Evolutionary conservation across 345 rosid genomes (phyloP).

Genomic region (Firmiana major): DNA sequence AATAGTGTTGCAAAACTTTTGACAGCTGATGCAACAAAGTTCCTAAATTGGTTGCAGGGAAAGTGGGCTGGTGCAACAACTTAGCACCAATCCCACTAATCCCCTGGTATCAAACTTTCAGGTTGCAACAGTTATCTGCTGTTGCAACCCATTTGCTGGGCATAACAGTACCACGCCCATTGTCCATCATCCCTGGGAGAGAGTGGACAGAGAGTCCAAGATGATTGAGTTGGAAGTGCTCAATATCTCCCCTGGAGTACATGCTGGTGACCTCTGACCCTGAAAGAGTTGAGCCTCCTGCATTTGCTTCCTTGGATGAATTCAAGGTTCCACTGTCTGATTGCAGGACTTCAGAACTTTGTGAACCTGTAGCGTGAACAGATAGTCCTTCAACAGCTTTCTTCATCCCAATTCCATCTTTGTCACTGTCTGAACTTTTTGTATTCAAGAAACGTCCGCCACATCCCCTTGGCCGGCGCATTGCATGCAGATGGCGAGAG

Average conservation of each 20-base stretch:
- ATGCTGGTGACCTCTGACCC: conserved; percentile 81
- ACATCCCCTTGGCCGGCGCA: conserved; percentile 93
- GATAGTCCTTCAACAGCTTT: conserved; percentile 14
- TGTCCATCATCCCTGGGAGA: conserved; percentile 39
- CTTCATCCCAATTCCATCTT: conserved; percentile 34
- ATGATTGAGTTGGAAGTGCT: conserved; percentile 31
- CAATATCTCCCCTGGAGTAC: conserved; percentile 39
- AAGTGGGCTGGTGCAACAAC: conserved; percentile 19
- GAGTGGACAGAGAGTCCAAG: conserved; percentile 37
- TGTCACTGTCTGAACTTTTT: conserved; percentile 26
- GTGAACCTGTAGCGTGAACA: conserved; percentile 61
- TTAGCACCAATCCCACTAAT: conserved; percentile 26
- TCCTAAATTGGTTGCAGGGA: conserved; percentile 36
- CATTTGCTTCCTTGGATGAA: conserved; percentile 49
- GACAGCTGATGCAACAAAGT: conserved; percentile 10
- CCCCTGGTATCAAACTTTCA: conserved; percentile 42
- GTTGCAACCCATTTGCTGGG: conserved; percentile 73
- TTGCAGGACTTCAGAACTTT: conserved; percentile 71
- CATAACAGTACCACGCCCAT: conserved; percentile 49
- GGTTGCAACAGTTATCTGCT: conserved; percentile 58
- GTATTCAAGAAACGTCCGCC: conserved; percentile 97
- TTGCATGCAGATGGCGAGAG: conserved; percentile 91
- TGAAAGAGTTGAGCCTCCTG: conserved; percentile 39
- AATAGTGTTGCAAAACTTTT: conserved; percentile 2
- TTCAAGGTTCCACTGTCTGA: conserved; percentile 63